Base-by-base conservation (phyloP, 73 alveolate species). In the Diophrys appendiculata region DNA sequence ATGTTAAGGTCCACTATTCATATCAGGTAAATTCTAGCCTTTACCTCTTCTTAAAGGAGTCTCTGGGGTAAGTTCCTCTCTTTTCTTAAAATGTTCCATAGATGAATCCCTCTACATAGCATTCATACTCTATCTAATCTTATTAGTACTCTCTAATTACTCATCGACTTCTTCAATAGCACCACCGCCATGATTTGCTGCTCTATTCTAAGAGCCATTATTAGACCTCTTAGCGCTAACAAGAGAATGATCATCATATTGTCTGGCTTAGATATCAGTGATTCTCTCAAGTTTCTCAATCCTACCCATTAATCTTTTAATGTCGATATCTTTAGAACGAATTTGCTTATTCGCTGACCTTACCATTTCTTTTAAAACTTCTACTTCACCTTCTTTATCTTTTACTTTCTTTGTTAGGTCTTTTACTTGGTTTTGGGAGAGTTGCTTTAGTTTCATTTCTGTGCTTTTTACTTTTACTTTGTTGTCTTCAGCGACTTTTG, bases 311-410 rank as follows among this genome's bases (percentile, higher is more conserved):
- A 76, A 52, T 35, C 69, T 56, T 73, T 65, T 29, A 28, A 76
- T 31, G 34, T 64, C 69, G 33, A 76, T 56, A 14, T 76, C 85
- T 30, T 65, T 76, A 11, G 76, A 23, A 18, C 73, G 31, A n/a
- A 76, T 24, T 65, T 76, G 76, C 76, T 29, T 76, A 2, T 76
- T 56, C 0, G 68, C 71, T 52, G 70, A 29, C 8, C 65, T 76
- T 54, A 76, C 69, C 85, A 76, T 76, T 56, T 76, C 85, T 65
- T 76, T 76, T 3, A 76, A 56, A 0, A 76, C 77, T 2, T 76
- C 77, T 29, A 76, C 30, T 76, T 76, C 85, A 28, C 60, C 23
- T 22, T 32, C 54, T 28, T 28, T 28, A 8, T 65, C 85, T 65
- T 54, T 76, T 60, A 33, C 34, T 25, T 64, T 76, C 71, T 56